Conservation (phyloP, 495 filamentous ascomycete species). For the Penicillium samsonianum region DNA sequence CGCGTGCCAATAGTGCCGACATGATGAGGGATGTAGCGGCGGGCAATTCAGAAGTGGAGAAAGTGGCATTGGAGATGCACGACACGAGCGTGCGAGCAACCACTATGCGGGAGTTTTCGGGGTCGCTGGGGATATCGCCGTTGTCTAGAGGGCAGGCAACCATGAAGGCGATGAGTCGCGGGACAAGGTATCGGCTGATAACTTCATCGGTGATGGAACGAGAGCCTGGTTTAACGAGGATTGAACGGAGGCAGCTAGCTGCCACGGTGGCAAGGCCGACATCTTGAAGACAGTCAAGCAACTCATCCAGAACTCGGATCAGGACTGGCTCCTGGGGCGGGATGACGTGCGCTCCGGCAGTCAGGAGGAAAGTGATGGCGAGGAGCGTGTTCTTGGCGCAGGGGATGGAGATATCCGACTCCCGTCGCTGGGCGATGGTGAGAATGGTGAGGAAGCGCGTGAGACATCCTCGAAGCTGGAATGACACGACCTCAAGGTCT, state of each 20-base stretch:
- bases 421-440: conserved; percentile 78
- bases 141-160: conserved; percentile 58
- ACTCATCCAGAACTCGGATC: conserved; percentile 65
- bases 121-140: conserved; percentile 60
- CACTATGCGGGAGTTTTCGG: conserved; percentile 68
- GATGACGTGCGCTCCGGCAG: conserved; percentile 70
- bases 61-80: conserved; percentile 59
- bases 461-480: conserved; percentile 70
- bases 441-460: conserved; percentile 79
- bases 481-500: conserved; percentile 41
- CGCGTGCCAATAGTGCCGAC: conserved; percentile 76
- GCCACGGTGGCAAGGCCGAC: conserved; percentile 80
- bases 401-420: conserved; percentile 73
- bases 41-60: conserved; percentile 49
- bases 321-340: conserved; percentile 72
- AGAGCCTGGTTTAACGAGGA: conserved; percentile 67
- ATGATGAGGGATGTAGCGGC: conserved; percentile 72
- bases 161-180: conserved; percentile 74
- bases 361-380: conserved; percentile 84
- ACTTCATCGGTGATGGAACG: conserved; percentile 70
- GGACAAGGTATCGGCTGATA: conserved; percentile 72
- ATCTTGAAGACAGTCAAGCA: conserved; percentile 83
- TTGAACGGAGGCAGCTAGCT: conserved; percentile 79
- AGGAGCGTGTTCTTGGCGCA: conserved; percentile 94
- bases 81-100: conserved; percentile 71